A percentile compares a stretch with the other conserved stretches of the same genome.
These are phyloP conservation scores for Funneliformis geosporum DNA, from an alignment of 192 early-diverging fungal genomes.

Conservation along the genomic window DNA sequence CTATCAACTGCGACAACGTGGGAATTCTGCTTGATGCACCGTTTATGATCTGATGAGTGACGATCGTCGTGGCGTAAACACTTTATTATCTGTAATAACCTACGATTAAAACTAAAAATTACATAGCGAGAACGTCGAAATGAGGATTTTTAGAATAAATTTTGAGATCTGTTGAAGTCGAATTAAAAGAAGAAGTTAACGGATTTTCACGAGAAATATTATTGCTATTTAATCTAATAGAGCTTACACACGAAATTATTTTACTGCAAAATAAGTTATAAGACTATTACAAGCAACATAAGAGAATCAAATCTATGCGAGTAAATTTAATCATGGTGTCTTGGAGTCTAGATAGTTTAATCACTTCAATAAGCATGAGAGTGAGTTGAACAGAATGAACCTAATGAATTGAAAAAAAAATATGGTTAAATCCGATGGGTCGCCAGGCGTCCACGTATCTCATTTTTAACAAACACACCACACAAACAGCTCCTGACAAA, in stretches of 20 bases:
- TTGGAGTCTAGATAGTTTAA: background rate
- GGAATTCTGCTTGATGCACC: constrained; percentile 26
- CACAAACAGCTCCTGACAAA: background rate
- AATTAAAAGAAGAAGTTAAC: constrained; percentile 21
- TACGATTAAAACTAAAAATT: constrained; percentile 17
- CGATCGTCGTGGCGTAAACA: constrained; percentile 1
- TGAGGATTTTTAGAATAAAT: constrained; percentile 1
- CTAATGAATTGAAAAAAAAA: background rate
- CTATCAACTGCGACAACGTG: constrained; percentile 23
- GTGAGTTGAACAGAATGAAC: constrained; percentile 4
- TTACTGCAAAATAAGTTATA: constrained; percentile 27
- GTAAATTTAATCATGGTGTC: constrained; percentile 11
- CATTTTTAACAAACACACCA: constrained; percentile 4
- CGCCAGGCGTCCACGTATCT: background rate
- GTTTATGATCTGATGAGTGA: constrained; percentile 12
- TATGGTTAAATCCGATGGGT: constrained; percentile 9
- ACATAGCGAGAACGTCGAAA: constrained; percentile 18
- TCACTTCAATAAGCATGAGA: constrained; percentile 20
- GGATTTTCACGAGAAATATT: constrained; percentile 19
- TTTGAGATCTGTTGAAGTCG: background rate
- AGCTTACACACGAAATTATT: constrained; percentile 7
- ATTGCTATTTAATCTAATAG: background rate
- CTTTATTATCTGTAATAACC: constrained; percentile 3
- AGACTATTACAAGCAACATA: constrained; percentile 14
- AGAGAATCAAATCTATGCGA: constrained; percentile 13